Evolutionary conservation across 768 basidiomycete species (phyloP).

Genomic region (Pleurotus tuoliensis): DNA sequence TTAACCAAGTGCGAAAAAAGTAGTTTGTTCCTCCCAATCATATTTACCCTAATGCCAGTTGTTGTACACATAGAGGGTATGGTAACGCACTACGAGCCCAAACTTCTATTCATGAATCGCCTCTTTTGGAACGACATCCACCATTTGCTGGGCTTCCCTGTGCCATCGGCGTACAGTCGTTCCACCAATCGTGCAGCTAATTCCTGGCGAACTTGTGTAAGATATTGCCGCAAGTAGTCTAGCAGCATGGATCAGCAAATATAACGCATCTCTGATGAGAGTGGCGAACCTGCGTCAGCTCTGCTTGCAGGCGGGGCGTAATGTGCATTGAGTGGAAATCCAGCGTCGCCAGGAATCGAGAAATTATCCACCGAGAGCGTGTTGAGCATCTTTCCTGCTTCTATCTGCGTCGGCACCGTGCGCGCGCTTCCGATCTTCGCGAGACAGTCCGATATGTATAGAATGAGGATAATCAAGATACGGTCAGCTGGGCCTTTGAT

Average conservation of each 20-base stretch:
- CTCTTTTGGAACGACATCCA: constrained; percentile 99
- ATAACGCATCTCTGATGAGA: neutral
- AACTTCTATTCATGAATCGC: constrained; percentile 90
- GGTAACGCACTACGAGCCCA: constrained; percentile 49
- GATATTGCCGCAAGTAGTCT: constrained; percentile 90
- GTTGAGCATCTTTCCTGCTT: constrained; percentile 84
- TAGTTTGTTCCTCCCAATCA: constrained; percentile 24
- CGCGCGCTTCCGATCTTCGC: constrained; percentile 78
- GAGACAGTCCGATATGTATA: constrained; percentile 97
- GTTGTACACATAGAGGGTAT: constrained; percentile 17
- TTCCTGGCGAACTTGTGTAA: constrained; percentile 92
- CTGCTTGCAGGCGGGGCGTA: constrained; percentile 78
- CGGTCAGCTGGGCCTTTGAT: constrained; percentile 98
- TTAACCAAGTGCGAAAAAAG: constrained; percentile 72
- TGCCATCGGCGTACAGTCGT: constrained; percentile 87
- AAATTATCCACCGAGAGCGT: constrained; percentile 94
- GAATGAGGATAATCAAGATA: constrained; percentile 93
- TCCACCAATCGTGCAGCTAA: constrained; percentile 83
- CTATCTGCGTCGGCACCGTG: constrained; percentile 68
- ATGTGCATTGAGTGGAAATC: constrained; percentile 89
- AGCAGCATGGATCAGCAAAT: constrained; percentile 10
- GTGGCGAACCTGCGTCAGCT: constrained; percentile 67
- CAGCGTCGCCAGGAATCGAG: constrained; percentile 92
- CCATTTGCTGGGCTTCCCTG: constrained; percentile 97
- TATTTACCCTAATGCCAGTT: constrained; percentile 8